Evolutionary conservation across 2,329 filamentous ascomycete genomes (phyloP), one percentile per base, ranked within the genome.

Genomic region (Ascochyta viciae-villosae): DNA sequence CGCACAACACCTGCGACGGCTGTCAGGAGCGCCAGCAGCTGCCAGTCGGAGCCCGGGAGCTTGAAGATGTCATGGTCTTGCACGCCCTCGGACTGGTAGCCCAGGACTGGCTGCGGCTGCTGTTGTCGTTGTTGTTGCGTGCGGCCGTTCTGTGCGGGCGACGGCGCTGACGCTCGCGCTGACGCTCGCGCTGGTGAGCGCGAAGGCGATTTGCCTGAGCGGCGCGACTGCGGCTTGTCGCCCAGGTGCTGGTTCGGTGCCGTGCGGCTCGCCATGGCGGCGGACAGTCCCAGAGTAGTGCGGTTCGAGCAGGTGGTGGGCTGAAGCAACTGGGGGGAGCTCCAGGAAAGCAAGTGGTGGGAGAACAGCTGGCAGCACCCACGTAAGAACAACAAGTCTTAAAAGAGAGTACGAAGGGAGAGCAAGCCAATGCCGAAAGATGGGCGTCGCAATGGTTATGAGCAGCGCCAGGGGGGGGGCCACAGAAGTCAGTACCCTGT

Each of bases 51-150:
- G 54, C 84, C 79, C 33, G 93, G 91, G 22, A 99, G 87, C 49
- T 91, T 85, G 79, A 97, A 92, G 71, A 98, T 87, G 81, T 98
- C 92, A 80, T 97, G 89, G 80, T 99, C 91, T 64, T 86, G 83
- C 50, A 98, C 90, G 45, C 90, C 90, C 46, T 91, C 87, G 2
- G 90, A 92, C 53, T 87, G 85, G 80, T 91, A 93, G 69, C 89
- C 86, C 51, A 50, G 60, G 47, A 67, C 60, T 53, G 63, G 57
- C 52, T 69, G 61, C 26, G 47, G n/a, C 42, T 67, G 56, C 51
- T 76, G 72, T 61, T 77, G 74, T 60, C 66, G 56, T 50, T 76
- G 72, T 61, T 77, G 74, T 60, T 76, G 73, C 64, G 73, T 74
- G 15, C 39, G 57, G 35, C 29, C 50, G 43, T 54, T 58, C 13